phyloP scores from a whole-genome alignment of 257 asterid species.

The Petrea volubilis region DNA sequence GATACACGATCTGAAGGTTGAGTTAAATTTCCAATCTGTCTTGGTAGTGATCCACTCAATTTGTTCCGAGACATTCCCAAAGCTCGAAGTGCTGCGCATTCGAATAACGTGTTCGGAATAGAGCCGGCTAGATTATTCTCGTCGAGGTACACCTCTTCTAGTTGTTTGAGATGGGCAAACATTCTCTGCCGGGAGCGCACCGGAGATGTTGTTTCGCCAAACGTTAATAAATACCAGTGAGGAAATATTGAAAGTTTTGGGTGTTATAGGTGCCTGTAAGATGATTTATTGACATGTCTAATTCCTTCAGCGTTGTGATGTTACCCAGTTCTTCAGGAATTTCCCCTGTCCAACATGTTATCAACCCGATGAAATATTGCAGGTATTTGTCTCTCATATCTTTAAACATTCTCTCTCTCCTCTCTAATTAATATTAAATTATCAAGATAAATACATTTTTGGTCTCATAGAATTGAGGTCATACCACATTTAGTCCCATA shows the following conservation, averaged over 20 bases:
- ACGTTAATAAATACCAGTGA: background rate
- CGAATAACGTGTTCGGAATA: background rate
- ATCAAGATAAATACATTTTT: too few relatives aligned
- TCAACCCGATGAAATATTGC: too few relatives aligned
- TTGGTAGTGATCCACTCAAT: constrained; percentile 28
- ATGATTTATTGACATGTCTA: background rate
- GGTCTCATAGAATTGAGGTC: too few relatives aligned
- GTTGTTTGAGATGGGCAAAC: constrained; percentile 17
- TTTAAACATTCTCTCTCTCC: too few relatives aligned
- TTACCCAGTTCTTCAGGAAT: constrained; percentile 26
- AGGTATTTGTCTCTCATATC: too few relatives aligned
- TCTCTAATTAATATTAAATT: too few relatives aligned
- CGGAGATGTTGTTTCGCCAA: constrained; percentile 17
- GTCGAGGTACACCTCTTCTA: constrained; percentile 12
- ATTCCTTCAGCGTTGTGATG: background rate
- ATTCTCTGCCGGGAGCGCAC: constrained; percentile 29
- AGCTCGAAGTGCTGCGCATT: constrained; percentile 9
- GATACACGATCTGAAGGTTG: constrained; percentile 23
- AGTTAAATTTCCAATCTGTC: constrained; percentile 31
- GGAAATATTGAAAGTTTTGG: constrained; percentile 6
- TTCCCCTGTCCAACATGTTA: constrained; percentile 12
- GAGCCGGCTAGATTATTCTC: constrained; percentile 15
- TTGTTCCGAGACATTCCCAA: constrained; percentile 1
- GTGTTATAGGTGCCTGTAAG: constrained; percentile 3
- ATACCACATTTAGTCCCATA: too few relatives aligned